phyloP scores from a whole-genome alignment of 2,329 filamentous ascomycete genomes.

The Exophiala aquamarina region DNA sequence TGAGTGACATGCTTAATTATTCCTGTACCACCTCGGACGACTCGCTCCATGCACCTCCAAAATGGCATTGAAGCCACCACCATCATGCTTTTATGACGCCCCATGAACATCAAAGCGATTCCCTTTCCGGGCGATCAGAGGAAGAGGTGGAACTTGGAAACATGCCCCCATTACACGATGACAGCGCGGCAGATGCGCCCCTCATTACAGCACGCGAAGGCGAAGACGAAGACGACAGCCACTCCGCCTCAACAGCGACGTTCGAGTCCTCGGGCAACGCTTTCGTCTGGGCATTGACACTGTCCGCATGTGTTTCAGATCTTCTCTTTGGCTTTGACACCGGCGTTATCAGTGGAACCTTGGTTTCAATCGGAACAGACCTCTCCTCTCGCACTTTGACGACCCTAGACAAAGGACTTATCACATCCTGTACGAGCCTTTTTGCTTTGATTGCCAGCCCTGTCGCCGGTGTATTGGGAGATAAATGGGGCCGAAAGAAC shows the following conservation, averaged over 20 bases:
- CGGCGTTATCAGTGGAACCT: constrained; percentile 61
- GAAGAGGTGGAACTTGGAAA: constrained; percentile 20
- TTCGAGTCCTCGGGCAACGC: constrained; percentile 30
- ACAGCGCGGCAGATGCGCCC: constrained; percentile 13
- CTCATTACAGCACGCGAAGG: constrained; percentile 9
- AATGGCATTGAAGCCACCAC: background rate
- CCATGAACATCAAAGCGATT: background rate
- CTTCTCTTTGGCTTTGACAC: constrained; percentile 65
- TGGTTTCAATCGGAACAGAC: constrained; percentile 56
- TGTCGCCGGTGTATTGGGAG: constrained; percentile 53
- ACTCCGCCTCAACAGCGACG: background rate
- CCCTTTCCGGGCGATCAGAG: background rate
- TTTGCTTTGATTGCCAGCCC: constrained; percentile 59
- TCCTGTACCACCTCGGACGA: no score
- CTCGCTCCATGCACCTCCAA: no score
- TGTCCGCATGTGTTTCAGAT: constrained; percentile 59
- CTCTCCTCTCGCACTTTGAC: constrained; percentile 51
- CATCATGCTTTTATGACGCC: constrained; percentile 2
- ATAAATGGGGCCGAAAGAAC: constrained; percentile 47
- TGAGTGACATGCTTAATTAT: no score
- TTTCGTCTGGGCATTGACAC: constrained; percentile 58
- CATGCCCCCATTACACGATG: constrained; percentile 14
- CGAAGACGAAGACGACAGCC: background rate
- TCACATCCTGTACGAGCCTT: constrained; percentile 59
- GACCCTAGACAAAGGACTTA: constrained; percentile 58